Evolutionary conservation across 495 filamentous ascomycete genomes (phyloP), one percentile per base, ranked within the genome.

Genomic region (Penicillium canariense): DNA sequence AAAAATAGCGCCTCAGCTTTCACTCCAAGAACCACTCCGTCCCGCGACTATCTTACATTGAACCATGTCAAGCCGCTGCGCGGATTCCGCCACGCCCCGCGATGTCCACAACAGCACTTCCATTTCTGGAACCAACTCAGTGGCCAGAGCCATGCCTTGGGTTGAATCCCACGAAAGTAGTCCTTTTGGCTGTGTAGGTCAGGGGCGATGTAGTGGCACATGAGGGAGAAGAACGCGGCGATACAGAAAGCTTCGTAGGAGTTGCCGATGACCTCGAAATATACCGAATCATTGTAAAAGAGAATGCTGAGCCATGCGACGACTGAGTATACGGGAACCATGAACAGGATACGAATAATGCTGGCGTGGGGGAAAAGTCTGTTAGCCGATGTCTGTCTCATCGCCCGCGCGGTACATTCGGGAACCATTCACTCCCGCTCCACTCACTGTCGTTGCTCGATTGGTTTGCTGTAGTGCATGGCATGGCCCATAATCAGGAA

Each of bases 241-340:
- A 96, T 93, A 38, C 90, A 88, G 62, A 96, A 94, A 4, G 91
- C 90, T 74, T 96, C 91, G 69, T 96, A 96, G 70, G 89, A 95
- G 63, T 96, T 85, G 56, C 87, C 83, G 47, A 91, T 63, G 27
- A 96, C 85, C 58, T 87, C 77, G 67, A 87, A 96, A 67, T 96
- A 96, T 32, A 96, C 82, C 12, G 87, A 83, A 57, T 93, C 83
- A 69, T 82, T 82, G 49, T 95, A 94, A 72, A 84, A 91, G 54
- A 78, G 79, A 56, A 91, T 86, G 50, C 81, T 83, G 49, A 96
- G 81, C 75, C 88, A 91, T 36, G 88, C 84, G 46, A 91, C 87
- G 43, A 84, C 73, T 26, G 88, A 81, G 66, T 96, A 96, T 48
- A 96, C 77, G 23, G 91, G 91, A 27, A 96, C 81, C 90, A 96